Conservation (phyloP, 352 stramenopile species). For the Pythium aquatile region DNA sequence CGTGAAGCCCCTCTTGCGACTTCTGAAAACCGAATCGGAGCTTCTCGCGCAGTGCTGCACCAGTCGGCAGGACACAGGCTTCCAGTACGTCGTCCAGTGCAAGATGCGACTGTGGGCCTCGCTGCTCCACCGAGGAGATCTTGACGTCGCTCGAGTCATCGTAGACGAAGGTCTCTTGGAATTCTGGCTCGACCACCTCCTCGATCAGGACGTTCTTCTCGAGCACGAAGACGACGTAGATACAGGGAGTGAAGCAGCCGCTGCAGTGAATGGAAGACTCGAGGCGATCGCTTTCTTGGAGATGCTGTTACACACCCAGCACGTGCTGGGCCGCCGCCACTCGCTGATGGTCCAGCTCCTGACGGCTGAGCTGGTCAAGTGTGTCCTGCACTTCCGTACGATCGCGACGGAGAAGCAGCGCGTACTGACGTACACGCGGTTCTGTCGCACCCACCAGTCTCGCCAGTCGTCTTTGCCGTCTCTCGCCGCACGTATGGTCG, state of each 20-base stretch:
- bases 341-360: conserved; percentile 8
- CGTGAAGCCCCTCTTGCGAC: not conserved
- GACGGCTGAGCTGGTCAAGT: conserved; percentile 9
- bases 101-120: conserved; percentile 21
- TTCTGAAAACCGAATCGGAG: conserved; percentile 5
- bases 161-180: conserved; percentile 7
- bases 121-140: conserved; percentile 12
- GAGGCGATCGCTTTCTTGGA: conserved; percentile 16
- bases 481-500: conserved; percentile 17
- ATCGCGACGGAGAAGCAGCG: conserved; percentile 18
- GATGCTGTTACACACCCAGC: conserved; percentile 9
- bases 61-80: not conserved
- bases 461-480: not conserved
- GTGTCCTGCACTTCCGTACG: conserved; percentile 14
- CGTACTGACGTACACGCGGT: conserved; percentile 15
- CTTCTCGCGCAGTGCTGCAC: conserved; percentile 6
- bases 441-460: not conserved
- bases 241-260: not conserved
- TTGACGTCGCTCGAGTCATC: conserved; percentile 9
- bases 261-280: conserved; percentile 13
- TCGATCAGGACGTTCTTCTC: conserved; percentile 10
- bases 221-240: not conserved
- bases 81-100: not conserved
- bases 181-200: not conserved
- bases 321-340: not conserved